Conservation (phyloP, 441 rosid genomes). For the Hura crepitans region DNA sequence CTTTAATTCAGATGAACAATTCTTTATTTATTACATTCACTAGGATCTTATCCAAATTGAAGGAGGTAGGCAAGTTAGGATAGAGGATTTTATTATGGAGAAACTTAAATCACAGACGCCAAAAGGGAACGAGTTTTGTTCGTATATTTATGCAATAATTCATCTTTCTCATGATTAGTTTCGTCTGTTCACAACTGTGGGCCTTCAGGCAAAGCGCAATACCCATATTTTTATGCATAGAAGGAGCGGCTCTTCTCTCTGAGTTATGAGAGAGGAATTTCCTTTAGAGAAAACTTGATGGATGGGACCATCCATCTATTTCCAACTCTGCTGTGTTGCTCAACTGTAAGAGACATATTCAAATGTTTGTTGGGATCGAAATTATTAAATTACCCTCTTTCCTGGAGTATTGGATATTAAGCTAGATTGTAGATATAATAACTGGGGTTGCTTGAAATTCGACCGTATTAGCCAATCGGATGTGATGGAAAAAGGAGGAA, state of each 20-base stretch:
- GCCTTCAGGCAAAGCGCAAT: constrained; percentile 22
- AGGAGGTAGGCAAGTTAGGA: not conserved
- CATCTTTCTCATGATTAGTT: constrained; percentile 26
- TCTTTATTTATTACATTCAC: constrained; percentile 16
- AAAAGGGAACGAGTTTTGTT: constrained; percentile 22
- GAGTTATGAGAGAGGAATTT: too few relatives aligned
- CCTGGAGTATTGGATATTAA: too few relatives aligned
- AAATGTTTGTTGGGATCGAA: constrained; percentile 37
- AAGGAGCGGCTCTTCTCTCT: constrained; percentile 18
- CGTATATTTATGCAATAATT: constrained; percentile 25
- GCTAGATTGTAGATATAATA: too few relatives aligned
- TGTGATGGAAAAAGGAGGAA: too few relatives aligned
- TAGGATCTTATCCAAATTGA: too few relatives aligned
- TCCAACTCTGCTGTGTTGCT: constrained; percentile 26
- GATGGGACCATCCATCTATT: constrained; percentile 33
- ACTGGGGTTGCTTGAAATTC: too few relatives aligned
- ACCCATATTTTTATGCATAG: constrained; percentile 15
- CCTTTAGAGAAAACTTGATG: too few relatives aligned
- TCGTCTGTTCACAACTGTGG: constrained; percentile 33
- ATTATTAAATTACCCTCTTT: constrained; percentile 29
- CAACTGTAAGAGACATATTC: constrained; percentile 29
- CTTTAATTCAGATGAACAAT: constrained; percentile 26
- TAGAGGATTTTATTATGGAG: constrained; percentile 17
- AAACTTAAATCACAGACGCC: constrained; percentile 30
- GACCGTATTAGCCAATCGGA: too few relatives aligned